Conservation (phyloP, 345 rosid species). For the Hirschfeldia incana region DNA sequence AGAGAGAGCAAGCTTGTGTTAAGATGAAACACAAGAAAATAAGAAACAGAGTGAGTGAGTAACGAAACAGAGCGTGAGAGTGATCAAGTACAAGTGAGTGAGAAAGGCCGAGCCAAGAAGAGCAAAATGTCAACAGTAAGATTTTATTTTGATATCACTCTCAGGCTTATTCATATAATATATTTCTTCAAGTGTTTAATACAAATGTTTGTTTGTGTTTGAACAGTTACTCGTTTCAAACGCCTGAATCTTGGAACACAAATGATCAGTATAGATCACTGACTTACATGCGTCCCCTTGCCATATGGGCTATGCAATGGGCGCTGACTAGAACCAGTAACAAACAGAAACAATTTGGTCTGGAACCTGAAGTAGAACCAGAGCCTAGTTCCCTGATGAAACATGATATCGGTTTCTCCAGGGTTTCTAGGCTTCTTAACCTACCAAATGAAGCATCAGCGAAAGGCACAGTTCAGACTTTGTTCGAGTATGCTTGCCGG, state of each 20-base stretch:
- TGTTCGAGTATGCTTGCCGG: conserved; percentile 68
- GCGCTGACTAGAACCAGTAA: conserved; percentile 55
- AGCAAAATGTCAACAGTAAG: background rate
- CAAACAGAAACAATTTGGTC: conserved; percentile 30
- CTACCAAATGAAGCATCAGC: conserved; percentile 49
- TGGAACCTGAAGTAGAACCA: conserved; percentile 36
- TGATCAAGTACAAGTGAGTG: too few species aligned
- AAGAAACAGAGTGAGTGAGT: too few species aligned
- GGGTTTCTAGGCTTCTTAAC: conserved; percentile 70
- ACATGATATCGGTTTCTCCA: conserved; percentile 57
- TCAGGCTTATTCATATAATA: background rate
- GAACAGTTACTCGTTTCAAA: conserved; percentile 79
- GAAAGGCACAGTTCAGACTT: conserved; percentile 52
- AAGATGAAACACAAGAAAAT: too few species aligned
- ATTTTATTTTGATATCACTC: background rate
- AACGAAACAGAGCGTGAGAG: too few species aligned
- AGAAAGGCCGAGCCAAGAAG: too few species aligned
- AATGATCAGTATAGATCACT: conserved; percentile 64
- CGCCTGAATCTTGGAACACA: conserved; percentile 86
- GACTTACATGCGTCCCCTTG: conserved; percentile 83
- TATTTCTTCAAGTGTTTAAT: background rate
- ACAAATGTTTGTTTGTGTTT: background rate
- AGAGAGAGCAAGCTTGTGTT: too few species aligned
- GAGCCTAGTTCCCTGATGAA: conserved; percentile 41
- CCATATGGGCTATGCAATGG: conserved; percentile 98